Percentiles rank a stretch among this genome's conserved stretches.
phyloP scores from a whole-genome alignment of 2,329 filamentous ascomycete genomes.

The Colletotrichum filicis region DNA sequence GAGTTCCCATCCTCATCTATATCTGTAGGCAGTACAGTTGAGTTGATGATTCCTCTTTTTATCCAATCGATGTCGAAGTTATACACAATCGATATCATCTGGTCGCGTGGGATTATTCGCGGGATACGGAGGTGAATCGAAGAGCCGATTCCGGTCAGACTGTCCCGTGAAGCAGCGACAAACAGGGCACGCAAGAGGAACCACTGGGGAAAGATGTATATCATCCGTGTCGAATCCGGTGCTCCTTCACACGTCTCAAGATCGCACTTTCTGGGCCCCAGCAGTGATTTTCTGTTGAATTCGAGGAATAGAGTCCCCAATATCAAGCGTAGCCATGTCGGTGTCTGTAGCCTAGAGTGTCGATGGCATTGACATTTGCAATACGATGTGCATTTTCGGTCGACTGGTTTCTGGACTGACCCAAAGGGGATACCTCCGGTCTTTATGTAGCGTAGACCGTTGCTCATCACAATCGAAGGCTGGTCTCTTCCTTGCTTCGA shows the following conservation, averaged over 20 bases:
- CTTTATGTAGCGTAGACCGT: too few species aligned
- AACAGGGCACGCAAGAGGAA: conserved; percentile 3
- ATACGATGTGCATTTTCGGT: background rate
- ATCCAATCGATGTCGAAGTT: conserved; percentile 12
- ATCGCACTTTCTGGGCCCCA: background rate
- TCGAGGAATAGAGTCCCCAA: conserved; percentile 1
- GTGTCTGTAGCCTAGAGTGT: background rate
- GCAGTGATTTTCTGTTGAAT: background rate
- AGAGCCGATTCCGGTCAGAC: background rate
- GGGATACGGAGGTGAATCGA: conserved; percentile 5
- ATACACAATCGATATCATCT: background rate
- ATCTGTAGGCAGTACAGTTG: conserved; percentile 6
- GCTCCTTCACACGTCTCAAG: background rate
- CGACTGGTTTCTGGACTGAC: background rate
- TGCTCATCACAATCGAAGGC: background rate
- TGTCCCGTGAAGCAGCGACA: background rate
- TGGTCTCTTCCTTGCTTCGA: background rate
- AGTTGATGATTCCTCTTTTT: conserved; percentile 11
- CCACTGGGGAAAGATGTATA: conserved; percentile 18
- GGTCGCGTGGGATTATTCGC: background rate
- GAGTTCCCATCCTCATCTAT: conserved; percentile 13
- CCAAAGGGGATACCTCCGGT: background rate
- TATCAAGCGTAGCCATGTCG: conserved; percentile 2
- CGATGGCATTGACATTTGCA: conserved; percentile 24
- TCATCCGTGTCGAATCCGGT: background rate